Evolutionary conservation across 257 asterid genomes (phyloP).

Genomic region (Parsonsia alboflavescens): DNA sequence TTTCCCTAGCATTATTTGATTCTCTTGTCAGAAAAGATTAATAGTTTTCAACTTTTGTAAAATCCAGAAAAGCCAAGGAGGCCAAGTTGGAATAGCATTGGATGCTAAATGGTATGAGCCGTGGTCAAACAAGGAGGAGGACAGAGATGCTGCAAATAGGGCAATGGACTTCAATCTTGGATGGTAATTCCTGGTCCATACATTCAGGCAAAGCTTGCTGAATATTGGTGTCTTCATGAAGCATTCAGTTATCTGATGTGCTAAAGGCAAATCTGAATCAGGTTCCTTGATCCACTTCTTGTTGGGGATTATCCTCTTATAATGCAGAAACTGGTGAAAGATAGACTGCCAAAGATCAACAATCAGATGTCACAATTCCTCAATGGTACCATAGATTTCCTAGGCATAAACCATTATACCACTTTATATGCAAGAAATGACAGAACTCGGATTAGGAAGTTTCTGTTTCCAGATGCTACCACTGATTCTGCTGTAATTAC

Average conservation of each 20-base stretch:
- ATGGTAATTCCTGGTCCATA: conserved; percentile 43
- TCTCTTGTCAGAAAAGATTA: background rate
- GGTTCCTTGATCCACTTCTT: conserved; percentile 95
- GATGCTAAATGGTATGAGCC: conserved; percentile 85
- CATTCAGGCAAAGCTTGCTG: background rate
- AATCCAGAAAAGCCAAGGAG: conserved; percentile 55
- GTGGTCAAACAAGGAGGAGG: conserved; percentile 46
- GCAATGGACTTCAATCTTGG: conserved; percentile 77
- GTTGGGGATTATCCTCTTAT: conserved; percentile 82
- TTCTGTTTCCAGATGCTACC: conserved; percentile 53
- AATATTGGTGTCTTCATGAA: no score
- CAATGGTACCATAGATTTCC: conserved; percentile 67
- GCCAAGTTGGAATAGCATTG: conserved; percentile 65
- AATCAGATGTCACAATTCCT: conserved; percentile 35
- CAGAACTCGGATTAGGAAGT: conserved; percentile 43
- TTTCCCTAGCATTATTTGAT: background rate
- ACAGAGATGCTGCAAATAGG: conserved; percentile 60
- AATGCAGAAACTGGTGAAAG: conserved; percentile 69
- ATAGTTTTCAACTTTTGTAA: background rate
- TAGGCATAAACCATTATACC: conserved; percentile 84
- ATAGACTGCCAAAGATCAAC: conserved; percentile 56
- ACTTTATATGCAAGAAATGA: conserved; percentile 66
- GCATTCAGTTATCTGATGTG: background rate
- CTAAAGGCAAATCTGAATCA: conserved; percentile 37
- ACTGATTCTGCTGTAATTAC: conserved; percentile 72